These are phyloP conservation scores for Apiospora malaysiana DNA, from an alignment of 2,329 filamentous ascomycete genomes.

Conservation along the genomic window DNA sequence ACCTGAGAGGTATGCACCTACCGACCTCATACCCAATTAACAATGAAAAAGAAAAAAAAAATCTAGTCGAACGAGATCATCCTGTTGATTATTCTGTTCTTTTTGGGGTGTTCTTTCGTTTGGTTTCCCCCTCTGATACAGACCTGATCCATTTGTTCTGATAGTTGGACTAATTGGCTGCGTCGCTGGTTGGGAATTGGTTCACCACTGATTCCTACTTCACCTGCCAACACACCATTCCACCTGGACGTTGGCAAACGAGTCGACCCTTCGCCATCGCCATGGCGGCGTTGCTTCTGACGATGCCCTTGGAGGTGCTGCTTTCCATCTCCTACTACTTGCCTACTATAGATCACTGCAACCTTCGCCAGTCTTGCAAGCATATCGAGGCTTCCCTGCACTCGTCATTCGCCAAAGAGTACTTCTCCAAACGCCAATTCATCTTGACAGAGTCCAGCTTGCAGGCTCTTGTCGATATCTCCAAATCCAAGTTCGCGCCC, in stretches of 20 bases:
- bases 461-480: conserved; percentile 54
- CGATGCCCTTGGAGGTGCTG: conserved; percentile 65
- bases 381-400: conserved; percentile 59
- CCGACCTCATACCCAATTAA: too few species aligned
- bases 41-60: too few species aligned
- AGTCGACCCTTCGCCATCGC: not conserved
- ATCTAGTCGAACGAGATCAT: too few species aligned
- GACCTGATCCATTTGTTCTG: too few species aligned
- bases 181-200: too few species aligned
- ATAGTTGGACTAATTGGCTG: too few species aligned
- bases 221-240: not conserved
- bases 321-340: conserved; percentile 59
- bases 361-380: conserved; percentile 61
- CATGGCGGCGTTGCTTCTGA: conserved; percentile 29
- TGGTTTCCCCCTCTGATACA: too few species aligned
- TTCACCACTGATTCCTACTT: not conserved
- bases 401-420: conserved; percentile 63
- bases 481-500: conserved; percentile 47
- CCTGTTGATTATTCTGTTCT: too few species aligned
- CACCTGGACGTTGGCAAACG: not conserved
- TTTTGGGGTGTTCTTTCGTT: too few species aligned
- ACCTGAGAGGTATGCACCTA: too few species aligned
- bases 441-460: conserved; percentile 64
- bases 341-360: conserved; percentile 59
- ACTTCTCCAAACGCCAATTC: conserved; percentile 71